Conservation (phyloP, 2,329 filamentous ascomycete genomes). For the Penicillium sp. region DNA sequence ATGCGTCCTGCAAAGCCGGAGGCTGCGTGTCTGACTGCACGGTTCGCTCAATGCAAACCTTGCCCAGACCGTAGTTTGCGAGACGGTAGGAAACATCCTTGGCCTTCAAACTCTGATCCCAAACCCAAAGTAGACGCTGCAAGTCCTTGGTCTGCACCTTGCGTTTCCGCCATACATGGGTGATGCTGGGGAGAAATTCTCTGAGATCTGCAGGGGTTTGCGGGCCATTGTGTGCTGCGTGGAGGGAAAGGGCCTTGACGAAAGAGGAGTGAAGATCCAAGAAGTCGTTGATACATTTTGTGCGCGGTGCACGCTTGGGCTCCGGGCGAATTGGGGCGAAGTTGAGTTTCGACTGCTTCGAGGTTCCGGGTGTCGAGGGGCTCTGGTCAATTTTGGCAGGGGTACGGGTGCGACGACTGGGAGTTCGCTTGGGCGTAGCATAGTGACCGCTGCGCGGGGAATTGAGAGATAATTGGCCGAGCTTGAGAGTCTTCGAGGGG, state of each 20-base stretch:
- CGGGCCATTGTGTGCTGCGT: slow-evolving; percentile 63
- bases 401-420: slow-evolving; percentile 49
- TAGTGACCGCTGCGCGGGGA: slow-evolving; percentile 31
- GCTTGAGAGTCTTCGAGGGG: slow-evolving; percentile 33
- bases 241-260: slow-evolving; percentile 62
- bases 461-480: slow-evolving; percentile 30
- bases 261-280: slow-evolving; percentile 62
- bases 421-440: slow-evolving; percentile 22
- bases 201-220: slow-evolving; percentile 60
- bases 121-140: slow-evolving; percentile 61
- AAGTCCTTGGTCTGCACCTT: slow-evolving; percentile 62
- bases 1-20: slow-evolving; percentile 45
- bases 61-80: slow-evolving; percentile 39
- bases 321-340: slow-evolving; percentile 14
- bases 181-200: slow-evolving; percentile 57
- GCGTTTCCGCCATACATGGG: slow-evolving; percentile 67
- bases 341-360: slow-evolving; percentile 25
- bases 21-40: slow-evolving; percentile 34
- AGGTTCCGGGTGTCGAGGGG: slow-evolving; percentile 20
- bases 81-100: slow-evolving; percentile 32
- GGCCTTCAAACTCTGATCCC: slow-evolving; percentile 37
- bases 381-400: slow-evolving; percentile 11
- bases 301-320: slow-evolving; percentile 25
- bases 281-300: slow-evolving; percentile 46
- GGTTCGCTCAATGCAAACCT: slow-evolving; percentile 35